Conservation (phyloP, 1,284 basidiomycete species). For the Ganoderma meredithae region DNA sequence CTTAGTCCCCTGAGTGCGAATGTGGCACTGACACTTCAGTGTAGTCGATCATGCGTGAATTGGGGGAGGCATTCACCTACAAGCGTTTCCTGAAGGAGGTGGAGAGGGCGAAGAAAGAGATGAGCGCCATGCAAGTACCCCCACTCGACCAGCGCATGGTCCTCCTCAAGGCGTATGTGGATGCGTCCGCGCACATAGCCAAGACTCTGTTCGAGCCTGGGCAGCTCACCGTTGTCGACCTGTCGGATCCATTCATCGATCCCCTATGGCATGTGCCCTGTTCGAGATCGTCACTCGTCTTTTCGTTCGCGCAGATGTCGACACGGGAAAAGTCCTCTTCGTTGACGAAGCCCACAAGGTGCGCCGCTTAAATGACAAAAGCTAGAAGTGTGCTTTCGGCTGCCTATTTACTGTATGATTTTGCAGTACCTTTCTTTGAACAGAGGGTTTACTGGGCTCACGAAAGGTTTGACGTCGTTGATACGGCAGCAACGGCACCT, state of each 20-base stretch:
- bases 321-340: slow-evolving; percentile 72
- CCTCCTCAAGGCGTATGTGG: slow-evolving; percentile 60
- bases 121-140: slow-evolving; percentile 59
- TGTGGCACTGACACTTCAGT: neutral
- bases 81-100: slow-evolving; percentile 56
- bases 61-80: slow-evolving; percentile 56
- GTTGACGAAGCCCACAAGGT: slow-evolving; percentile 83
- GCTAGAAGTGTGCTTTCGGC: neutral
- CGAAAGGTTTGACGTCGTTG: slow-evolving; percentile 62
- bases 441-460: slow-evolving; percentile 51
- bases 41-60: slow-evolving; percentile 51
- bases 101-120: slow-evolving; percentile 53
- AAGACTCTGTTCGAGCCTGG: slow-evolving; percentile 55
- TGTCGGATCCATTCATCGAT: slow-evolving; percentile 79
- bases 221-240: slow-evolving; percentile 67
- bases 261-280: slow-evolving; percentile 68
- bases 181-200: slow-evolving; percentile 36
- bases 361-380: slow-evolving; percentile 21
- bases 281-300: slow-evolving; percentile 74
- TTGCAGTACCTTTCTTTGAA: slow-evolving; percentile 65
- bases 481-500: slow-evolving; percentile 76
- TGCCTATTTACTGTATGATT: neutral
- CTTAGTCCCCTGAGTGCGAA: neutral
- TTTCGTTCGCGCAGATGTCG: slow-evolving; percentile 68
- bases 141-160: slow-evolving; percentile 67